Evolutionary conservation across 805 yeast genomes (phyloP).

Genomic region (Kluyveromyces nonfermentans): DNA sequence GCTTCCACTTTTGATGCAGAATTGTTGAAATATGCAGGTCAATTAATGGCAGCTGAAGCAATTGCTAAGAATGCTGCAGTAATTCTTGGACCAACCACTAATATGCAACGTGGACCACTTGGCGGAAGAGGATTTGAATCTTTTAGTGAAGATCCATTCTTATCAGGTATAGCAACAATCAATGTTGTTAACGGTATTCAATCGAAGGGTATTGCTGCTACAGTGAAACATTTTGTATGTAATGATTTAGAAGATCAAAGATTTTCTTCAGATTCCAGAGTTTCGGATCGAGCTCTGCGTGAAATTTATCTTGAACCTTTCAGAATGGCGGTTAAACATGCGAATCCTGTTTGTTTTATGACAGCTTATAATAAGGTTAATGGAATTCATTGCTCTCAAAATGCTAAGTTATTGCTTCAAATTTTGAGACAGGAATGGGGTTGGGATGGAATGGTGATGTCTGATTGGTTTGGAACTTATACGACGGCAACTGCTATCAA

Average conservation of each 20-base stretch:
- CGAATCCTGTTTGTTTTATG: slow-evolving; percentile 50
- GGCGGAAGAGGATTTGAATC: slow-evolving; percentile 60
- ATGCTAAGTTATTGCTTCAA: slow-evolving; percentile 34
- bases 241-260: slow-evolving; percentile 56
- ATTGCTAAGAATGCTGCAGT: slow-evolving; percentile 44
- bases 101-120: slow-evolving; percentile 47
- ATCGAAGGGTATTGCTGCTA: slow-evolving; percentile 39
- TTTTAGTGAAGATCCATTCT: slow-evolving; percentile 51
- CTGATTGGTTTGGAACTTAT: slow-evolving; percentile 58
- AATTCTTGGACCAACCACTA: slow-evolving; percentile 41
- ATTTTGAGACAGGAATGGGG: slow-evolving; percentile 48
- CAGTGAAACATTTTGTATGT: slow-evolving; percentile 54
- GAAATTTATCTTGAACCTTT: slow-evolving; percentile 58
- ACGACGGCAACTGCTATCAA: slow-evolving; percentile 37
- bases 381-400: slow-evolving; percentile 48
- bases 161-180: slow-evolving; percentile 40
- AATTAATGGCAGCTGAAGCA: slow-evolving; percentile 46
- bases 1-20: slow-evolving; percentile 49
- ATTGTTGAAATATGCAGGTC: slow-evolving; percentile 40
- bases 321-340: slow-evolving; percentile 44
- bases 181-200: slow-evolving; percentile 47
- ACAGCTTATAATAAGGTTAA: slow-evolving; percentile 56
- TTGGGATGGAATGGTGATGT: slow-evolving; percentile 47
- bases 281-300: slow-evolving; percentile 53
- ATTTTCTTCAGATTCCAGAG: slow-evolving; percentile 36